These are phyloP conservation scores for Phytopythium helicoides DNA, from an alignment of 352 stramenopile species.

Conservation along the genomic window DNA sequence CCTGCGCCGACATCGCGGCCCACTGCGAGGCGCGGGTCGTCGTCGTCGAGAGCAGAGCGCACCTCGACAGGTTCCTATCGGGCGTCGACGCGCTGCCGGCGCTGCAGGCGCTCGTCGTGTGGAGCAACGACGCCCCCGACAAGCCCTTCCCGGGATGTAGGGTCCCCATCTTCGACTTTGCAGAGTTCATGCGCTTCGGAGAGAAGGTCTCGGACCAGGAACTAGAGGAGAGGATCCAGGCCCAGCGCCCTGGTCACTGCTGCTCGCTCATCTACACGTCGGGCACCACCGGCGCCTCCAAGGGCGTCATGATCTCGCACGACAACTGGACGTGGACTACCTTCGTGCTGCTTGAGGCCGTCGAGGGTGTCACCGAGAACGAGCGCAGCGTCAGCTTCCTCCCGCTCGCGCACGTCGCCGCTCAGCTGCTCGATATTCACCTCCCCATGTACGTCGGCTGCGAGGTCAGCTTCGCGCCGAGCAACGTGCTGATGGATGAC, in stretches of 20 bases:
- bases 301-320: constrained; percentile 77
- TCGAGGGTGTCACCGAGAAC: constrained; percentile 43
- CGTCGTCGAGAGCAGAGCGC: constrained; percentile 62
- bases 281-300: constrained; percentile 66
- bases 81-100: constrained; percentile 61
- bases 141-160: constrained; percentile 18
- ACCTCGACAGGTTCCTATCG: constrained; percentile 73
- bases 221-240: constrained; percentile 39
- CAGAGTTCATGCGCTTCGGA: constrained; percentile 52
- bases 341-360: constrained; percentile 43
- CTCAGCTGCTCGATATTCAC: constrained; percentile 80
- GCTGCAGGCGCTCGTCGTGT: constrained; percentile 79
- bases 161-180: constrained; percentile 61
- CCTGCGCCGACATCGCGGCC: constrained; percentile 76
- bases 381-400: constrained; percentile 79
- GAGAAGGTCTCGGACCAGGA: constrained; percentile 24
- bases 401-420: constrained; percentile 80
- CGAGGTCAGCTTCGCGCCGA: constrained; percentile 65
- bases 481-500: constrained; percentile 1
- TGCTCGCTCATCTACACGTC: constrained; percentile 91
- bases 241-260: constrained; percentile 60
- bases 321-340: constrained; percentile 77
- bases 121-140: constrained; percentile 36
- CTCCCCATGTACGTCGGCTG: constrained; percentile 56
- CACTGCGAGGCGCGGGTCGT: constrained; percentile 79